These are phyloP conservation scores for Monosporascus sp. DNA, from an alignment of 2,329 filamentous ascomycete species.

Conservation along the genomic window DNA sequence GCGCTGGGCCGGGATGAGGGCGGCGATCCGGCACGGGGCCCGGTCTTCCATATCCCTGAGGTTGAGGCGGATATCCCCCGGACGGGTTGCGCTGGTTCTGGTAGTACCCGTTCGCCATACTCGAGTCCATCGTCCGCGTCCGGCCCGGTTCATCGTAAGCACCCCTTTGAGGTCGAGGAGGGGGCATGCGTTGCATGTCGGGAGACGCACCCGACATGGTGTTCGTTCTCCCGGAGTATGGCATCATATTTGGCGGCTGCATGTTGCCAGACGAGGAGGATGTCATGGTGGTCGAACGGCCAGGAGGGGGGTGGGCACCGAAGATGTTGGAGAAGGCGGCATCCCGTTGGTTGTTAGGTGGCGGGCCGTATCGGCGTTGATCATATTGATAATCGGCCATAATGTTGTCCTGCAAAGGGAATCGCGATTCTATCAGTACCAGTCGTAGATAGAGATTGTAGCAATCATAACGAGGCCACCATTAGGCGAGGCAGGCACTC, in stretches of 20 bases:
- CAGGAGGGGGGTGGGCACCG: conserved; percentile 76
- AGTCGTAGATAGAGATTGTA: background rate
- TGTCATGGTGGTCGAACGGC: conserved; percentile 93
- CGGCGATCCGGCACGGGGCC: conserved; percentile 50
- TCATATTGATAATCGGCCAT: conserved; percentile 59
- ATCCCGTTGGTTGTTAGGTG: conserved; percentile 70
- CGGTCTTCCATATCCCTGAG: conserved; percentile 35
- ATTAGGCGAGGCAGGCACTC: background rate
- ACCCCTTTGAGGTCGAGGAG: conserved; percentile 40
- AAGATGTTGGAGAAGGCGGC: conserved; percentile 96
- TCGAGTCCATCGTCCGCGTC: conserved; percentile 40
- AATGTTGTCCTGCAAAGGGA: conserved; percentile 36
- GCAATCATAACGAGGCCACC: background rate
- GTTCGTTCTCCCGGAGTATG: conserved; percentile 65
- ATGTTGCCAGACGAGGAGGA: conserved; percentile 60
- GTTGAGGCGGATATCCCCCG: conserved; percentile 37
- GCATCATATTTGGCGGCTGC: conserved; percentile 46
- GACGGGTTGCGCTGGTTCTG: conserved; percentile 49
- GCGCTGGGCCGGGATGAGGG: conserved; percentile 64
- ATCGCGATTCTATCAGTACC: conserved; percentile 2
- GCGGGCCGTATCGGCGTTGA: conserved; percentile 48
- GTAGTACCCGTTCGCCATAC: conserved; percentile 47
- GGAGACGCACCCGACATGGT: conserved; percentile 55
- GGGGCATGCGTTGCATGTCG: conserved; percentile 59
- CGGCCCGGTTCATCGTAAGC: conserved; percentile 34